Evolutionary conservation across 176 grass and related monocot species (phyloP), one percentile per base, ranked within the genome.

Genomic region (Coix lacrymajobi): DNA sequence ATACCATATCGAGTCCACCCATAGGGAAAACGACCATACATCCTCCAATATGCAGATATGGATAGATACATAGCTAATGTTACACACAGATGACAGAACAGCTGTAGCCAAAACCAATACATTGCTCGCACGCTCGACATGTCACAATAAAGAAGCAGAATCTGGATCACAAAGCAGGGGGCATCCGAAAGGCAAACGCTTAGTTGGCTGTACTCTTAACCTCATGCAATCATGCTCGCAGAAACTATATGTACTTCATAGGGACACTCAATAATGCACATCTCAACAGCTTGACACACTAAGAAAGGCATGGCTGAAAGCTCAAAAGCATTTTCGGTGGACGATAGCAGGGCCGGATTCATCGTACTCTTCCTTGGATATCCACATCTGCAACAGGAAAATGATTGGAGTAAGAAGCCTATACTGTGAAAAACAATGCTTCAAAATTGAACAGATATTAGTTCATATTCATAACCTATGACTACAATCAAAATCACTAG

Each of bases 271-370:
- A 75, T 31, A 41, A 72, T 58, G 78, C 26, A 43, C 54, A 81
- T 19, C 7, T 71, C 71, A 63, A 57, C 3, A 82, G 17, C 25
- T 0, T 45, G 20, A 32, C 37, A 68, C n/a, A 34, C 10, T 31
- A 46, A 0, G 20, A n/a, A 10, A 56, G 69, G n/a, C 44, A 11
- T 3, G n/a, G 3, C 5, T 1, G 8, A 65, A 28, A 69, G 68
- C 46, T 75, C 32, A 74, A 69, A 88, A 88, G 81, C 87, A 88
- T 79, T 88, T 88, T 48, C 87, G 69, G 46, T 84, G 87, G 60
- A 84, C 81, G 3, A 84, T 84, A 12, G 81, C 79, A 79, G 81
- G 87, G 45, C 87, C 87, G 3, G 87, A 88, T 68, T 88, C 87
- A 16, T 88, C 81, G 0, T 89, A 89, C 51, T 88, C 86, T 79